Conservation (phyloP, 495 filamentous ascomycete species). For the Xylaria telfairii region DNA sequence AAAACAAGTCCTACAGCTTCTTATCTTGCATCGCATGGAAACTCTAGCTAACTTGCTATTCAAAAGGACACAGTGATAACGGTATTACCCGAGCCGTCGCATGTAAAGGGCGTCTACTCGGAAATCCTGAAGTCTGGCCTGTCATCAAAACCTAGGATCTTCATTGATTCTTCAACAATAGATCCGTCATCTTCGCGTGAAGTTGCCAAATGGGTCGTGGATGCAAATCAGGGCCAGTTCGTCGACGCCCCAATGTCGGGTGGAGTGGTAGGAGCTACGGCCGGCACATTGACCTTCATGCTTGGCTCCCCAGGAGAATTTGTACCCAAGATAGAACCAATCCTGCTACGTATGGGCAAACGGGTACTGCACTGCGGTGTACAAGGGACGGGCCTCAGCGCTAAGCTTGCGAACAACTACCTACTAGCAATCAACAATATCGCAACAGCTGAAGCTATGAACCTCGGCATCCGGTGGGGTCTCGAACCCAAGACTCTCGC, state of each 20-base stretch:
- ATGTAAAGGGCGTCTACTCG: slow-evolving; percentile 76
- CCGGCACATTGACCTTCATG: slow-evolving; percentile 85
- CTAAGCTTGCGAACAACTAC: slow-evolving; percentile 94
- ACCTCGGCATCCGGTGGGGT: slow-evolving; percentile 83
- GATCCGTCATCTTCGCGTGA: slow-evolving; percentile 77
- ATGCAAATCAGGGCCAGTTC: slow-evolving; percentile 62
- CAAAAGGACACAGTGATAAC: slow-evolving; percentile 79
- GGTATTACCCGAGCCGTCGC: slow-evolving; percentile 78
- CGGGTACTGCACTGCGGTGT: slow-evolving; percentile 80
- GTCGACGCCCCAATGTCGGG: slow-evolving; percentile 86
- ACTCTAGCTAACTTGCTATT: slow-evolving; percentile 27
- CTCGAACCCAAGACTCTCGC: slow-evolving; percentile 80
- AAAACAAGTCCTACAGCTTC: slow-evolving; percentile 2
- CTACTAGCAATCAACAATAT: slow-evolving; percentile 92
- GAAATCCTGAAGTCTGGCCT: slow-evolving; percentile 63
- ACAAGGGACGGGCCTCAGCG: slow-evolving; percentile 80
- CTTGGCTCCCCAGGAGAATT: slow-evolving; percentile 69
- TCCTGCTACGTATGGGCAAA: slow-evolving; percentile 81
- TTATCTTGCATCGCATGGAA: background rate
- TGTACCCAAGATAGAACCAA: slow-evolving; percentile 63
- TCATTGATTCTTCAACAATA: slow-evolving; percentile 87
- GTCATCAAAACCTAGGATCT: slow-evolving; percentile 61
- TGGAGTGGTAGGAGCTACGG: slow-evolving; percentile 80
- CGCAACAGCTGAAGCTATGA: slow-evolving; percentile 91
- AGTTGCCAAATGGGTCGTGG: slow-evolving; percentile 66